Evolutionary conservation across 768 basidiomycete genomes (phyloP).

Genomic region (Lepiota venenata): DNA sequence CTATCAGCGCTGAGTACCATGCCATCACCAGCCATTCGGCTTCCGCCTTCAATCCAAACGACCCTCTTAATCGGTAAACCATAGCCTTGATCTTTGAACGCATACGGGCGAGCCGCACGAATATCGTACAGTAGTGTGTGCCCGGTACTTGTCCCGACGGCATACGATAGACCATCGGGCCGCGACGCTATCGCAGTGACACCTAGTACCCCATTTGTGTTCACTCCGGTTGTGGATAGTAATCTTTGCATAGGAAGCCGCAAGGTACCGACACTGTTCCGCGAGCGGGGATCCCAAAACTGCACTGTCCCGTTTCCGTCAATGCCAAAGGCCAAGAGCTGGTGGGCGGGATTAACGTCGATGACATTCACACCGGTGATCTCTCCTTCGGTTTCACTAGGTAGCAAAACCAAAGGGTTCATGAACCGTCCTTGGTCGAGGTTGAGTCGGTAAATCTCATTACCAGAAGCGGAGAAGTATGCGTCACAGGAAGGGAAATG

Average conservation of each 20-base stretch:
- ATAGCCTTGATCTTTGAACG: conserved; percentile 95
- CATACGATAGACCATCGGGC: conserved; percentile 88
- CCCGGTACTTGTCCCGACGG: conserved; percentile 92
- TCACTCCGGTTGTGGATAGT: conserved; percentile 32
- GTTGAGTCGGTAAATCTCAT: conserved; percentile 90
- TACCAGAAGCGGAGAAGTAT: conserved; percentile 78
- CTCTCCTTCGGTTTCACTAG: conserved; percentile 42
- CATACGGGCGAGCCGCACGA: conserved; percentile 78
- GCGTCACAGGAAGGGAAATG: conserved; percentile 94
- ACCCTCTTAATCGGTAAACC: conserved; percentile 86
- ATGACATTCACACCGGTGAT: conserved; percentile 86
- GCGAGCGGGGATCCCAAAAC: conserved; percentile 94
- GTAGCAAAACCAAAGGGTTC: conserved; percentile 65
- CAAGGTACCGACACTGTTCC: conserved; percentile 69
- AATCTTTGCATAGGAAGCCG: conserved; percentile 55
- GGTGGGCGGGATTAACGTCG: conserved; percentile 92
- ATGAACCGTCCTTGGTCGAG: conserved; percentile 94
- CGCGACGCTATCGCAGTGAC: conserved; percentile 87
- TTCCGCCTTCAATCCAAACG: conserved; percentile 87
- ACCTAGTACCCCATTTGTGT: conserved; percentile 37
- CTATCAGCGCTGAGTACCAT: conserved; percentile 91
- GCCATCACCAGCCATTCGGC: conserved; percentile 79
- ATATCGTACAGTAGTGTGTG: conserved; percentile 95
- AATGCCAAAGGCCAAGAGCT: conserved; percentile 83
- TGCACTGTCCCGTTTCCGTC: conserved; percentile 87